Percentiles rank a stretch among this genome's conserved stretches.
Evolutionary conservation across 169 alveolate species (phyloP).

Genomic region (Blepharisma undulans): DNA sequence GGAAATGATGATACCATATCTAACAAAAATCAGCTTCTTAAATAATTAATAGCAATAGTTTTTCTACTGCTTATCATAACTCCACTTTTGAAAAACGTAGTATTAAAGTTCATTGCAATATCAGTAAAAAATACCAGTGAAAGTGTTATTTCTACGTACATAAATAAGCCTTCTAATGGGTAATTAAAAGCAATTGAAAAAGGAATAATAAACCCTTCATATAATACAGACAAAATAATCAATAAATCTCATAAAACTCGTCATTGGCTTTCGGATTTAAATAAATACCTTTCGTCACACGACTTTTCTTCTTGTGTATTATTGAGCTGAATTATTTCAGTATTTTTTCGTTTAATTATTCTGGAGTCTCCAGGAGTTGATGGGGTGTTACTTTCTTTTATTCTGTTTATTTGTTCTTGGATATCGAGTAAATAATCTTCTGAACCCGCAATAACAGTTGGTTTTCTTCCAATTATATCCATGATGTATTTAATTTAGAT

Average conservation of each 20-base stretch:
- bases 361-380: neutral
- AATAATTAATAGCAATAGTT: neutral
- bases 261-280: neutral
- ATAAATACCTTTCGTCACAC: neutral
- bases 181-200: neutral
- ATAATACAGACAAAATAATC: neutral
- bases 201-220: neutral
- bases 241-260: neutral
- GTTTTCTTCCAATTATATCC: neutral
- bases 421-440: neutral
- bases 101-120: neutral
- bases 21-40: neutral
- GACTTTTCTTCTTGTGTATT: neutral
- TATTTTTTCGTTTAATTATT: neutral
- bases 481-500: neutral
- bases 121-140: neutral
- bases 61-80: neutral
- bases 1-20: constrained; percentile 16
- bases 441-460: neutral
- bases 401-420: neutral
- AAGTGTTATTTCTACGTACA: neutral
- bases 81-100: neutral
- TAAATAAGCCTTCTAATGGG: neutral
- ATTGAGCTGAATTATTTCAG: neutral
- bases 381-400: neutral